These are phyloP conservation scores for Cercospora janseana DNA, from an alignment of 2,329 filamentous ascomycete species.

Conservation along the genomic window DNA sequence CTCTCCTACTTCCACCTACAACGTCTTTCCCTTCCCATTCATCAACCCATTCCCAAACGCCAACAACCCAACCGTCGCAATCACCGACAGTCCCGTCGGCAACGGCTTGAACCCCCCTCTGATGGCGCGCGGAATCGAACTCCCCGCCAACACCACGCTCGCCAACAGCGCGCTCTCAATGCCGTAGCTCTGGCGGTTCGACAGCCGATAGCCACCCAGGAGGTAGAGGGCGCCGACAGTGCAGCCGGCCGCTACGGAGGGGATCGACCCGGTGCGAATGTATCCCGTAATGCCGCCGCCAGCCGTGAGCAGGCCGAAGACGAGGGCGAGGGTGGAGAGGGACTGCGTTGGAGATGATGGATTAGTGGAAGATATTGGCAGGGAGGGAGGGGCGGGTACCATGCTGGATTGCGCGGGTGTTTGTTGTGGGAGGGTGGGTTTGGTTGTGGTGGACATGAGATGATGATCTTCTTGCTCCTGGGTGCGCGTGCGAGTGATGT, in stretches of 20 bases:
- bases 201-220: conserved; percentile 77
- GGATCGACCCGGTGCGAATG: conserved; percentile 77
- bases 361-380: conserved; percentile 2
- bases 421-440: conserved; percentile 11
- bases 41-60: conserved; percentile 72
- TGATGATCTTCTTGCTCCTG: neutral
- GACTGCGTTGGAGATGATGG: conserved; percentile 9
- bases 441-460: conserved; percentile 15
- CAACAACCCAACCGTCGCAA: conserved; percentile 75
- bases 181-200: conserved; percentile 72
- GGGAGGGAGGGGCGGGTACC: neutral
- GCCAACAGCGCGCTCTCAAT: conserved; percentile 86
- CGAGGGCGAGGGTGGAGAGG: conserved; percentile 60
- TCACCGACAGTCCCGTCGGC: conserved; percentile 71
- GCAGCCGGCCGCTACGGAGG: conserved; percentile 80
- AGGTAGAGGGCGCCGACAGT: conserved; percentile 78
- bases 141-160: conserved; percentile 78
- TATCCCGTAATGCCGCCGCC: conserved; percentile 86
- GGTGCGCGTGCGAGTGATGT: neutral
- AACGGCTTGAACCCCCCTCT: conserved; percentile 74
- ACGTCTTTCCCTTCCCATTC: conserved; percentile 23
- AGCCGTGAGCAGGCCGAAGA: conserved; percentile 79
- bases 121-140: conserved; percentile 82
- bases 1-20: neutral
- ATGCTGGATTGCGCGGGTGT: conserved; percentile 6